Conservation (phyloP, 2,329 filamentous ascomycete genomes). For the Alternaria sp. region DNA sequence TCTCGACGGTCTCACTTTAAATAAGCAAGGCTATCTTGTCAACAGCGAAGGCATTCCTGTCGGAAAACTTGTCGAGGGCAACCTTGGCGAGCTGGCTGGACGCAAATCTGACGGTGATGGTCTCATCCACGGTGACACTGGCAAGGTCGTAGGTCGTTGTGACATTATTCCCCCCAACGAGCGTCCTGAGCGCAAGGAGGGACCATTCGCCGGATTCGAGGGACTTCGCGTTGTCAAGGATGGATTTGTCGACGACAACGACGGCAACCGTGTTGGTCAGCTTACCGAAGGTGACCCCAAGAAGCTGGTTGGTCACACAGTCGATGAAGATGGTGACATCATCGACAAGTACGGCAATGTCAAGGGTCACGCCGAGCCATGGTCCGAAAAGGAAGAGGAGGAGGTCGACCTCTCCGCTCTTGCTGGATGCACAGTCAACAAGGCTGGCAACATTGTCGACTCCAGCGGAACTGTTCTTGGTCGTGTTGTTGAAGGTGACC, state of each 20-base stretch:
- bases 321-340: slow-evolving; percentile 85
- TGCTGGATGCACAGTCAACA: slow-evolving; percentile 70
- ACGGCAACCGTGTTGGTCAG: slow-evolving; percentile 78
- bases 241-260: slow-evolving; percentile 76
- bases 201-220: slow-evolving; percentile 72
- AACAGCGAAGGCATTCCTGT: slow-evolving; percentile 62
- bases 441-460: slow-evolving; percentile 69
- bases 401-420: slow-evolving; percentile 67
- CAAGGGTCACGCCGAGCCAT: slow-evolving; percentile 67
- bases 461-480: slow-evolving; percentile 66
- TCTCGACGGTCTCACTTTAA: slow-evolving; percentile 63
- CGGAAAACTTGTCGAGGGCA: slow-evolving; percentile 65
- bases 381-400: slow-evolving; percentile 59
- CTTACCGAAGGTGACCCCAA: slow-evolving; percentile 76
- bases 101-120: slow-evolving; percentile 65
- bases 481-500: slow-evolving; percentile 65
- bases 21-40: slow-evolving; percentile 68
- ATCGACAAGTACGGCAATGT: slow-evolving; percentile 76
- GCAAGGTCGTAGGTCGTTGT: slow-evolving; percentile 65
- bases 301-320: slow-evolving; percentile 73
- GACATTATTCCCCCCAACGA: slow-evolving; percentile 66
- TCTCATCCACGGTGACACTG: slow-evolving; percentile 64
- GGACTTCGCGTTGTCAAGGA: slow-evolving; percentile 73
- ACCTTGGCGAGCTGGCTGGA: slow-evolving; percentile 64
- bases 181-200: slow-evolving; percentile 66